phyloP scores from a whole-genome alignment of 2,329 filamentous ascomycete species.

The Scytalidium sp. region DNA sequence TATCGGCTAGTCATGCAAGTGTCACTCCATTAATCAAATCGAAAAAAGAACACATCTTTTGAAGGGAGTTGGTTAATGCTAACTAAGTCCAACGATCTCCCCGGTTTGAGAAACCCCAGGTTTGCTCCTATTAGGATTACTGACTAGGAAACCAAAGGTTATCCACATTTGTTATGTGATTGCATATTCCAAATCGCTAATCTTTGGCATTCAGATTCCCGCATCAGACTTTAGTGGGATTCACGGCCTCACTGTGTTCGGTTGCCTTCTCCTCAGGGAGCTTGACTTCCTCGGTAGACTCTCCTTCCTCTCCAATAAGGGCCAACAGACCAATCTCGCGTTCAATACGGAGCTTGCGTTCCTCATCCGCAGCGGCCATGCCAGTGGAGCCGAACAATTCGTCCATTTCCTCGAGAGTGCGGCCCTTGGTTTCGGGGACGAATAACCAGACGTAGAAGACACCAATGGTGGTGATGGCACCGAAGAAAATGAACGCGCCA shows the following conservation, averaged over 20 bases:
- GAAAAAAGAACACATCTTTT: too few species aligned
- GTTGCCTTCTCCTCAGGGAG: neutral
- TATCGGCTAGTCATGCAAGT: too few species aligned
- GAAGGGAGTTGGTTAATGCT: too few species aligned
- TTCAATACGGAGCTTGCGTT: neutral
- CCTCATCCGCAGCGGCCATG: conserved; percentile 44
- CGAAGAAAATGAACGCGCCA: conserved; percentile 65
- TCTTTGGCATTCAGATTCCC: neutral
- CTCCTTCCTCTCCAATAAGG: neutral
- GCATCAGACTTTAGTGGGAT: neutral
- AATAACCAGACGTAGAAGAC: conserved; percentile 46
- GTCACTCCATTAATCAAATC: too few species aligned
- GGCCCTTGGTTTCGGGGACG: conserved; percentile 47
- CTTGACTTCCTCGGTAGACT: neutral
- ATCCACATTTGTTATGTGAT: too few species aligned
- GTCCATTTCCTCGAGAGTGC: conserved; percentile 53
- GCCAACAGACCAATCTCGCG: neutral
- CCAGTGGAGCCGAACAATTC: conserved; percentile 63
- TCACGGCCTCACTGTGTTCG: neutral
- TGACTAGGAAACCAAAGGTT: too few species aligned
- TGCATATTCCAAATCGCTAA: neutral
- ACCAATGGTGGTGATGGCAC: conserved; percentile 56
- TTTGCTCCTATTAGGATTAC: too few species aligned
- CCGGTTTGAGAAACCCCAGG: too few species aligned
- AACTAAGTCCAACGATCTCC: too few species aligned